A percentile compares a stretch with the other conserved stretches of the same genome.
Conservation (phyloP, 2,329 filamentous ascomycete species). For the Penicillium vulpinum region DNA sequence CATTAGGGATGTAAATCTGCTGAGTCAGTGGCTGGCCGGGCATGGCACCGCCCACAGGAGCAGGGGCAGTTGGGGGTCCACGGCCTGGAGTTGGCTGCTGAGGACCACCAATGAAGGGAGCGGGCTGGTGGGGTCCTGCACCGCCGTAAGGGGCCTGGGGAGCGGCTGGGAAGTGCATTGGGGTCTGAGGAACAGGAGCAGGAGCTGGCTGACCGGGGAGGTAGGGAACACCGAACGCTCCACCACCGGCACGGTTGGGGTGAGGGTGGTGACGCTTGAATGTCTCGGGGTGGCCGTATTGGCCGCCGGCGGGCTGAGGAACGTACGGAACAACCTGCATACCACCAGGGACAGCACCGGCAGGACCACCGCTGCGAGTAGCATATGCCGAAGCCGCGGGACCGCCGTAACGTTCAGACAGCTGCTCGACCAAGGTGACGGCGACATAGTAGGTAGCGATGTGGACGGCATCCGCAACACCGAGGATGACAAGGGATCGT, state of each 20-base stretch:
- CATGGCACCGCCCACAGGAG: conserved; percentile 70
- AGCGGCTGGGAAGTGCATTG: conserved; percentile 76
- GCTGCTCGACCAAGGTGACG: conserved; percentile 94
- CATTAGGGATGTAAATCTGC: conserved; percentile 98
- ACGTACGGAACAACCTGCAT: conserved; percentile 99
- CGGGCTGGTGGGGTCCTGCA: conserved; percentile 75
- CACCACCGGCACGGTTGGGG: conserved; percentile 72
- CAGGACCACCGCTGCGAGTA: conserved; percentile 87
- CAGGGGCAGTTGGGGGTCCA: conserved; percentile 64
- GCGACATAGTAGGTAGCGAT: conserved; percentile 99
- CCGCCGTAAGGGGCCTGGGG: conserved; percentile 76
- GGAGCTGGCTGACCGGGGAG: conserved; percentile 65
- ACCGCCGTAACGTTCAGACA: conserved; percentile 94
- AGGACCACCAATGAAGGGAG: conserved; percentile 61
- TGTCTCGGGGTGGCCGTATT: conserved; percentile 87
- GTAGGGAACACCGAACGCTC: conserved; percentile 69
- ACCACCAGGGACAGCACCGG: conserved; percentile 89
- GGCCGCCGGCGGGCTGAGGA: conserved; percentile 87
- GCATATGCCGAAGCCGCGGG: conserved; percentile 97
- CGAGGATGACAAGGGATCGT: conserved; percentile 95
- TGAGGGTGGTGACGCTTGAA: conserved; percentile 74
- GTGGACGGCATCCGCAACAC: conserved; percentile 96
- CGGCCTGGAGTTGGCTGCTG: conserved; percentile 62
- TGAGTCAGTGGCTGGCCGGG: conserved; percentile 87
- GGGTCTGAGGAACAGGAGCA: conserved; percentile 58